Evolutionary conservation across 108 stramenopile genomes (phyloP), one percentile per base, ranked within the genome.

Genomic region (Stephanodiscus minutulus): DNA sequence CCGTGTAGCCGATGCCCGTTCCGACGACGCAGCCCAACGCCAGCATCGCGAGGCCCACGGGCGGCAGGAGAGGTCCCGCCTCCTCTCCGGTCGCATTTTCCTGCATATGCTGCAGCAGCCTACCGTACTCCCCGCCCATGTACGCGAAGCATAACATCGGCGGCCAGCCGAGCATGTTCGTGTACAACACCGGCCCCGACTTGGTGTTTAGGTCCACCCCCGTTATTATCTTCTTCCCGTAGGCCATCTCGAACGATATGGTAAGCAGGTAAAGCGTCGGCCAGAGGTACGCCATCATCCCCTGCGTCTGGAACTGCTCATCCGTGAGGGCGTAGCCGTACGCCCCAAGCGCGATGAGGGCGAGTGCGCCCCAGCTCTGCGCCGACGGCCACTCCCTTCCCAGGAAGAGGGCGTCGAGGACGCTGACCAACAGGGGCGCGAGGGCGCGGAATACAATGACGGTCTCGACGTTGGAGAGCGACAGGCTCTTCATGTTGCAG

Each of bases 381-480:
- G 22, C 31, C 7, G 81, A 86, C 3, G 97, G 97, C 83, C 86
- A 89, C 63, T 95, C 92, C 25, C 90, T 63, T 15, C 95, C 97
- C 35, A 98, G 56, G 70, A 91, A 93, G 22, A 87, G n/a, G 17
- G 81, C 90, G 71, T 96, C 96, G 58, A 90, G 58, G 48, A 96
- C 65, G 36, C 88, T 85, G 20, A 98, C 95, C 17, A 93, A 27
- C 6, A 91, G 71, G 0, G 97, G 97, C 36, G 93, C 71, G 55
- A 91, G 59, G 3, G 97, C 91, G 8, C 96, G 83, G 64, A 96
- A 95, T 13, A 96, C 93, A 69, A 98, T 96, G 50, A 98, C 87
- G 0, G 97, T 98, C 62, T 98, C 97, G 11, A 98, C 97, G 65
- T 96, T 96, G 24, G 91, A 86, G 20, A 79, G 35, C 15, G 66